These are phyloP conservation scores for Naganishia liquefaciens DNA, from an alignment of 1,284 basidiomycete species.

Conservation along the genomic window DNA sequence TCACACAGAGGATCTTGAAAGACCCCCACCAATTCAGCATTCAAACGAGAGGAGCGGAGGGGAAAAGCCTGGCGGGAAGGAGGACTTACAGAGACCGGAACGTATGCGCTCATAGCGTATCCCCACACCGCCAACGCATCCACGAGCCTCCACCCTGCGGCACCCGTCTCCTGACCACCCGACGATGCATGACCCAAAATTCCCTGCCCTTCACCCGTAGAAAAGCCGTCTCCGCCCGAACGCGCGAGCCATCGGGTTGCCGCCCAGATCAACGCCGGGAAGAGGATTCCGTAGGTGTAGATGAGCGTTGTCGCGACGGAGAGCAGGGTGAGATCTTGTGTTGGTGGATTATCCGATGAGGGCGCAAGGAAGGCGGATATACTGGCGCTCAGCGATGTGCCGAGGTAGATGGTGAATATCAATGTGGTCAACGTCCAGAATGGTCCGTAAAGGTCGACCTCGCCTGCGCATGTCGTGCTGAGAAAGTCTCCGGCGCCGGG, in stretches of 20 bases:
- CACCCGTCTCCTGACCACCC: constrained; percentile 57
- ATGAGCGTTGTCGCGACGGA: constrained; percentile 78
- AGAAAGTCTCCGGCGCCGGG: constrained; percentile 55
- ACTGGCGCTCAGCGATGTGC: constrained; percentile 81
- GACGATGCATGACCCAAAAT: neutral
- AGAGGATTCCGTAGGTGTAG: constrained; percentile 77
- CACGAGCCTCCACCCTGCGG: constrained; percentile 78
- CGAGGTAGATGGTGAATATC: constrained; percentile 85
- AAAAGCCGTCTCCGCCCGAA: constrained; percentile 11
- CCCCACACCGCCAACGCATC: constrained; percentile 62
- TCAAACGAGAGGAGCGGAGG: no score
- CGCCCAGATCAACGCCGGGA: constrained; percentile 77
- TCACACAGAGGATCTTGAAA: constrained; percentile 72
- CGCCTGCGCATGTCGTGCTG: constrained; percentile 53
- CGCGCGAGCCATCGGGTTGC: constrained; percentile 67
- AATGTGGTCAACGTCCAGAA: constrained; percentile 95
- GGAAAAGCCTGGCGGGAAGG: constrained; percentile 44
- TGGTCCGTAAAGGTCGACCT: constrained; percentile 64
- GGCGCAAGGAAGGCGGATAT: constrained; percentile 74
- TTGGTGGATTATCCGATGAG: constrained; percentile 24
- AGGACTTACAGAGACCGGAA: constrained; percentile 71
- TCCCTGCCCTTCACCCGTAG: neutral
- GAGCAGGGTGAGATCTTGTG: constrained; percentile 71
- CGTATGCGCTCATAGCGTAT: constrained; percentile 54
- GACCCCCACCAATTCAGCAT: neutral